Base-by-base conservation (phyloP, 495 filamentous ascomycete species). In the Penicillium salamii region DNA sequence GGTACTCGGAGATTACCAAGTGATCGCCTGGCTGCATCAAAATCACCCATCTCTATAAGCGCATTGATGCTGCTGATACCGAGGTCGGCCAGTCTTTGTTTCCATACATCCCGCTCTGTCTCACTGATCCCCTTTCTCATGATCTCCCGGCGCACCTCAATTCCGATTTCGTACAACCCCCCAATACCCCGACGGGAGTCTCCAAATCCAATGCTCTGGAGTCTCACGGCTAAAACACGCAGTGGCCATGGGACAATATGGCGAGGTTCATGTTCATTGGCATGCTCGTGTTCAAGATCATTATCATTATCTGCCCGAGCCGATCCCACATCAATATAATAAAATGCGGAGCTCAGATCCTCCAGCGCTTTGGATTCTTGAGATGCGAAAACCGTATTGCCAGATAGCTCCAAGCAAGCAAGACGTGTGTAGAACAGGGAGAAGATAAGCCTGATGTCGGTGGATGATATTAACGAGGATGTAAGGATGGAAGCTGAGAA, bases 31-130 rank as follows among this genome's bases (percentile, higher is more conserved):
- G 91, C 93, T 7, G 84, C 86, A 42, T 82, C 80, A 2, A 92
- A 59, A 64, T 97, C 91, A 6, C 90, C 89, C 89, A 95, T 95
- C 70, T 97, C 91, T 3, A 96, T 77, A 43, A 97, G 62, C 21
- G 86, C 84, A 58, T 89, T 88, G 0, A 84, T 91, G 8, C 89
- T 88, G 39, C 86, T 67, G 8, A 96, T 63, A 0, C 91, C 91
- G 0, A 96, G 68, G 43, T 96, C 90, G 8, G 67, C 67, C 4
- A 96, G 67, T 33, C 93, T 53, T 1, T 65, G 65, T 54, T 74
- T 78, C 93, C 92, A 97, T 32, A 86, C 53, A 41, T 71, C 62
- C 11, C 70, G 68, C 26, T 78, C 77, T 13, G 41, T 31, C 7
- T 61, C 58, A 15, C 35, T 58, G 34, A 51, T 48, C 5, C 62